Base-by-base conservation (phyloP, 1,284 basidiomycete species). In the Ganoderma resinaceum region DNA sequence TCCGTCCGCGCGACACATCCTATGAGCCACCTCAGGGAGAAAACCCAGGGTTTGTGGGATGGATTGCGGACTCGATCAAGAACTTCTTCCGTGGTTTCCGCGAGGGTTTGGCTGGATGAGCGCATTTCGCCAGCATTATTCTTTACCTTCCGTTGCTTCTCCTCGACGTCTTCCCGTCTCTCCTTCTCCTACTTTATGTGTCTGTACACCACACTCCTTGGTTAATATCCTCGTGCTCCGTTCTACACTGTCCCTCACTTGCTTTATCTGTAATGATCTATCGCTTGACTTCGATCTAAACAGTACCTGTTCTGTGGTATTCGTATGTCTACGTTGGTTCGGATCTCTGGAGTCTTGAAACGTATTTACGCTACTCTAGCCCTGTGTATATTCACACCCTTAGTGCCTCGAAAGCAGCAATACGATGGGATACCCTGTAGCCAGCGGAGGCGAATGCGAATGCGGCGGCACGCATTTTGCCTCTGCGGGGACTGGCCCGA, bases 31-130 rank as follows among this genome's bases (percentile, higher is more conserved):
- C 84, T 3, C 74, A 81, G 67, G 80, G 79, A 62, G 84, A 86
- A 33, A 75, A 81, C 12, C 84, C 86, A 11, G 80, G 81, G 53
- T 73, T 83, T 53, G 74, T 88, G 66, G 85, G 85, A 53, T 90
- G 87, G 90, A 82, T 91, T 70, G 78, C 87, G 72, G 79, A 85
- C 53, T 90, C 90, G 3, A 82, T 91, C 78, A 84, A 85, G 76
- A 86, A 85, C 23, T 91, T 91, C 77, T 80, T 89, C 66, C 82
- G 84, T 71, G 90, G 90, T 16, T 91, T 91, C 80, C 85, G 85
- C 73, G 87, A 89, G 78, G 88, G 88, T 67, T 75, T 89, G 74
- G 76, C 75, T 63, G 66, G 70, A 31, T 69, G 66, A 70, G 62
- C 29, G 20, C 40, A 4, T 4, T 40, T 33, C 14, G 58, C 40